These are phyloP conservation scores for Talaromyces sp. DNA, from an alignment of 2,329 filamentous ascomycete species.

Conservation along the genomic window DNA sequence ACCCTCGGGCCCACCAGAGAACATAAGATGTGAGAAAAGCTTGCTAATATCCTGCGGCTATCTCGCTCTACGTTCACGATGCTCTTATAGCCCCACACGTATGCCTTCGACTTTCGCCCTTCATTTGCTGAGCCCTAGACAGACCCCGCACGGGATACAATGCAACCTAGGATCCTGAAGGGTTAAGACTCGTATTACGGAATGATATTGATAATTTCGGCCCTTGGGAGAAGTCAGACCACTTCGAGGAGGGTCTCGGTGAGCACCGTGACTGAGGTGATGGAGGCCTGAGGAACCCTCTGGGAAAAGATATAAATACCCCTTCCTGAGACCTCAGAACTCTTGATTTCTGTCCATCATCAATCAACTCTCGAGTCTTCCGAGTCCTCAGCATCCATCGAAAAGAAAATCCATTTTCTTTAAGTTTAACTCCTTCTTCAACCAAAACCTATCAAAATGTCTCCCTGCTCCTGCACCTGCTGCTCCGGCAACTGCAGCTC, in stretches of 20 bases:
- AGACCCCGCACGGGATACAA: neutral
- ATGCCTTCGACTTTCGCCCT: neutral
- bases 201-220: neutral
- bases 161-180: neutral
- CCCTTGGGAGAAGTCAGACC: neutral
- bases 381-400: neutral
- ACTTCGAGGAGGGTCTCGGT: neutral
- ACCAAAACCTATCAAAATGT: conserved; percentile 35
- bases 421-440: conserved; percentile 1
- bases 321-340: neutral
- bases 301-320: neutral
- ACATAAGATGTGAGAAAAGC: neutral
- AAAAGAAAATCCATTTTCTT: neutral
- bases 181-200: neutral
- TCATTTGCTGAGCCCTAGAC: neutral
- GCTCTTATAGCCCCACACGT: neutral
- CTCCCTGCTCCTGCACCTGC: conserved; percentile 46
- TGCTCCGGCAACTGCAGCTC: conserved; percentile 41
- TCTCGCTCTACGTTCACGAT: neutral
- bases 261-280: neutral
- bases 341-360: neutral
- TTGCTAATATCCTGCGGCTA: neutral
- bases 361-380: neutral
- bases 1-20: neutral
- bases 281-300: neutral